Percentiles rank a stretch among this genome's conserved stretches.
Evolutionary conservation across 305 asterid genomes (phyloP).

Genomic region (Withania somnifera): DNA sequence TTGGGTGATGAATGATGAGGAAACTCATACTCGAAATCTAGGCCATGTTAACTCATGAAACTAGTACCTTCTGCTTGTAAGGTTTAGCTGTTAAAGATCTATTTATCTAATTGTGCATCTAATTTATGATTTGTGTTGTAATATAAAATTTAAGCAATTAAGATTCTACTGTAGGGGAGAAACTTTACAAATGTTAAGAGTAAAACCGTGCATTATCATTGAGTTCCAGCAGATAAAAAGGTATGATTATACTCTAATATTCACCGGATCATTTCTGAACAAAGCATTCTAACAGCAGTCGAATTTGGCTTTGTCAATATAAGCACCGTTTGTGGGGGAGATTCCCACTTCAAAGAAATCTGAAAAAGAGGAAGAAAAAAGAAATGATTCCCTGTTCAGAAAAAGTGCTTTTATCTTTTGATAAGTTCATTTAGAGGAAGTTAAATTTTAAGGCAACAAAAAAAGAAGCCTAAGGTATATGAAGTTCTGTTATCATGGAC

Average conservation of each 20-base stretch:
- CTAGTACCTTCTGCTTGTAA: background rate
- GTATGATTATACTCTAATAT: constrained; percentile 6
- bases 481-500: background rate
- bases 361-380: constrained; percentile 17
- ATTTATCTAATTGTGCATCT: background rate
- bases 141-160: background rate
- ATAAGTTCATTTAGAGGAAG: background rate
- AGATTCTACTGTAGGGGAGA: background rate
- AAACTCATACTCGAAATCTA: background rate
- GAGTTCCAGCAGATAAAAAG: background rate
- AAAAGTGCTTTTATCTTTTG: background rate
- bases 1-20: background rate
- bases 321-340: constrained; percentile 86
- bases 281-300: constrained; percentile 54
- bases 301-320: constrained; percentile 94
- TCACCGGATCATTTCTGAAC: constrained; percentile 82
- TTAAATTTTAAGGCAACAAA: background rate
- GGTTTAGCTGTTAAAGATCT: background rate
- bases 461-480: background rate
- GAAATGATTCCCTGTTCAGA: background rate
- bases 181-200: background rate
- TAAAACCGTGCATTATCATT: background rate
- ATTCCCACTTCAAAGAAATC: constrained; percentile 97
- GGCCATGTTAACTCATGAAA: background rate
- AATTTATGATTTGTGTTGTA: background rate